Evolutionary conservation across 768 basidiomycete species (phyloP).

Genomic region (Hydnum rufescens): DNA sequence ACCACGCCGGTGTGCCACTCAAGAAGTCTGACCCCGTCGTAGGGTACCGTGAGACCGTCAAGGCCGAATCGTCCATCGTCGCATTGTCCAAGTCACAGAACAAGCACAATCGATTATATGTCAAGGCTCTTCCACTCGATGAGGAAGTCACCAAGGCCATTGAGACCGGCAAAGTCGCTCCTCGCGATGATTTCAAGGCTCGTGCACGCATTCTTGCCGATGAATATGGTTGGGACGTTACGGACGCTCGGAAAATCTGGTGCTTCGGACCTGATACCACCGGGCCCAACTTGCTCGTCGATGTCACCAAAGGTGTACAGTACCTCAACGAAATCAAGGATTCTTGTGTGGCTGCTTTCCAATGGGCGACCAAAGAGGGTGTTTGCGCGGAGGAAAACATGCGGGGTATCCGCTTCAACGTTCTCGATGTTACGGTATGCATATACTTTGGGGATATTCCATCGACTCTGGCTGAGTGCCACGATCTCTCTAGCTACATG

Average conservation of each 20-base stretch:
- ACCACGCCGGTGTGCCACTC: slow-evolving; percentile 97
- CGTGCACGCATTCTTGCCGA: slow-evolving; percentile 93
- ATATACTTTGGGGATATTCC: not conserved
- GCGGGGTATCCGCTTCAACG: slow-evolving; percentile 94
- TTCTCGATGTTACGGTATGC: slow-evolving; percentile 73
- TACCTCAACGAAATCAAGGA: slow-evolving; percentile 99
- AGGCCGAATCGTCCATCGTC: slow-evolving; percentile 83
- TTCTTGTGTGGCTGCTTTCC: slow-evolving; percentile 96
- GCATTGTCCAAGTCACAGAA: slow-evolving; percentile 99
- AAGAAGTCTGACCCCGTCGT: slow-evolving; percentile 97
- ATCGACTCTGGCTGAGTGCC: not conserved
- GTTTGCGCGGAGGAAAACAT: slow-evolving; percentile 93
- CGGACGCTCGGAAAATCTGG: slow-evolving; percentile 99
- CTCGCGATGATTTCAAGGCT: slow-evolving; percentile 95
- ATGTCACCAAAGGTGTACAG: slow-evolving; percentile 98
- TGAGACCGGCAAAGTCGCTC: slow-evolving; percentile 60
- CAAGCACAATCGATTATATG: slow-evolving; percentile 98
- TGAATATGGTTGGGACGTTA: slow-evolving; percentile 95
- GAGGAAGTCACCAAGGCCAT: slow-evolving; percentile 91
- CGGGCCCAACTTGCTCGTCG: slow-evolving; percentile 90
- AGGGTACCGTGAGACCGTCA: slow-evolving; percentile 94
- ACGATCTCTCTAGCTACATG: slow-evolving; percentile 47
- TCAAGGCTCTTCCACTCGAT: slow-evolving; percentile 80
- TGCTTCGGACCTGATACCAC: slow-evolving; percentile 98
- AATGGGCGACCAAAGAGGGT: slow-evolving; percentile 99